Evolutionary conservation across 208 protist genomes (phyloP).

Genomic region (Strigomonas galati): DNA sequence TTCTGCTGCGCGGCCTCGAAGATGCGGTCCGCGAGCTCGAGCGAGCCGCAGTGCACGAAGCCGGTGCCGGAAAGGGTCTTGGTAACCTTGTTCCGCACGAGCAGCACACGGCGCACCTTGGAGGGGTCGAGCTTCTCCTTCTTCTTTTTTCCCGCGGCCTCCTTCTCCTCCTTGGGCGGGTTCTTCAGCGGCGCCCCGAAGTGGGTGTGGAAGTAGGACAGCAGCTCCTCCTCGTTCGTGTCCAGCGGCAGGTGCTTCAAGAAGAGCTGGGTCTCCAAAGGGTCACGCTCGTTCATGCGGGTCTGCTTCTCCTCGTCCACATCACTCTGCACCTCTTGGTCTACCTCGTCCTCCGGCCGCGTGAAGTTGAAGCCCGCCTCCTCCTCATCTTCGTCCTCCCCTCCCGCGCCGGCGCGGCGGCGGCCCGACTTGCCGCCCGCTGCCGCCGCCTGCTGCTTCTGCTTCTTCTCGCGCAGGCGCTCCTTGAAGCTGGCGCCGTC

Average conservation of each 20-base stretch:
- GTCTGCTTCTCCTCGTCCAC: slow-evolving; percentile 88
- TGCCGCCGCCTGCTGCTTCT: slow-evolving; percentile 39
- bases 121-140: too few relatives aligned
- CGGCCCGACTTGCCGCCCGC: slow-evolving; percentile 18
- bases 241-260: slow-evolving; percentile 84
- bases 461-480: slow-evolving; percentile 24
- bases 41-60: slow-evolving; percentile 82
- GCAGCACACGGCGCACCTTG: slow-evolving; percentile 69
- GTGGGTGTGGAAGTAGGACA: slow-evolving; percentile 63
- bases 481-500: slow-evolving; percentile 16
- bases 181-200: slow-evolving; percentile 35
- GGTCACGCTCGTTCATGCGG: slow-evolving; percentile 80
- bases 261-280: slow-evolving; percentile 87
- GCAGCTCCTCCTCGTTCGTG: slow-evolving; percentile 78
- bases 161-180: not conserved
- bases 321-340: slow-evolving; percentile 84
- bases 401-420: not conserved
- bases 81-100: slow-evolving; percentile 71
- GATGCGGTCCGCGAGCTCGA: slow-evolving; percentile 67
- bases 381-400: slow-evolving; percentile 23
- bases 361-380: slow-evolving; percentile 37
- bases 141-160: too few relatives aligned
- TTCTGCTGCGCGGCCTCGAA: slow-evolving; percentile 83
- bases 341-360: slow-evolving; percentile 36
- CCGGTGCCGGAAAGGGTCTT: slow-evolving; percentile 75